These are phyloP conservation scores for Neoascochyta sp. DNA, from an alignment of 2,329 filamentous ascomycete genomes.

Conservation along the genomic window DNA sequence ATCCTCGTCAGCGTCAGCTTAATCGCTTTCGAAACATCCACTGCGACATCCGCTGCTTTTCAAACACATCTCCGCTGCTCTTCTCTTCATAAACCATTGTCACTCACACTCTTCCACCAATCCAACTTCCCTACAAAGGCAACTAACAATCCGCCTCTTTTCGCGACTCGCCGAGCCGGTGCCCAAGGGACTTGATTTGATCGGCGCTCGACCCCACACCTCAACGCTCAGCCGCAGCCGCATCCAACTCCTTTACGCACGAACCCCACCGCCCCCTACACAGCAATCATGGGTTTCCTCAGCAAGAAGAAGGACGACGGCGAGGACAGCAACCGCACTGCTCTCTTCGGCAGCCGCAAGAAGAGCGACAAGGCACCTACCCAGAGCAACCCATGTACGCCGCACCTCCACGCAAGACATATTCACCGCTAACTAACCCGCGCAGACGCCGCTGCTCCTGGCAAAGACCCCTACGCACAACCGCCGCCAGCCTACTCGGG, in stretches of 20 bases:
- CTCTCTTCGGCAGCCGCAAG: slow-evolving; percentile 57
- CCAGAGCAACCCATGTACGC: slow-evolving; percentile 9
- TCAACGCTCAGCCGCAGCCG: slow-evolving; percentile 10
- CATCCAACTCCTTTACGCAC: not conserved
- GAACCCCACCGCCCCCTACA: slow-evolving; percentile 1
- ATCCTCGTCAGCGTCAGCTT: slow-evolving; percentile 18
- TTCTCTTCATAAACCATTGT: slow-evolving; percentile 3
- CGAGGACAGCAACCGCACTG: slow-evolving; percentile 53
- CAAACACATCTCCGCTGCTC: slow-evolving; percentile 17
- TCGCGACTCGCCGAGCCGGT: too few species aligned
- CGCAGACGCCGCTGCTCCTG: slow-evolving; percentile 40
- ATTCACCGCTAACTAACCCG: slow-evolving; percentile 1
- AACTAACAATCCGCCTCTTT: too few species aligned
- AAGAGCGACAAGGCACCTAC: slow-evolving; percentile 37
- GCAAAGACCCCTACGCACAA: slow-evolving; percentile 53
- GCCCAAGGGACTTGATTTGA: slow-evolving; percentile 11
- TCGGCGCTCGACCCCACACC: slow-evolving; percentile 9
- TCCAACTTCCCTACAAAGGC: too few species aligned
- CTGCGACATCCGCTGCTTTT: slow-evolving; percentile 15
- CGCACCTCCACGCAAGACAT: slow-evolving; percentile 44
- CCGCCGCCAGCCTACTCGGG: slow-evolving; percentile 40
- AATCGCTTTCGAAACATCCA: slow-evolving; percentile 23
- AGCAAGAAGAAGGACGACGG: slow-evolving; percentile 55
- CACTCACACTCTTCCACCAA: not conserved
- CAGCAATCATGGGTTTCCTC: slow-evolving; percentile 44